A percentile compares a stretch with the other conserved stretches of the same genome.
phyloP scores from a whole-genome alignment of 1,284 basidiomycete species.

The Erythrobasidium hasegawianum region DNA sequence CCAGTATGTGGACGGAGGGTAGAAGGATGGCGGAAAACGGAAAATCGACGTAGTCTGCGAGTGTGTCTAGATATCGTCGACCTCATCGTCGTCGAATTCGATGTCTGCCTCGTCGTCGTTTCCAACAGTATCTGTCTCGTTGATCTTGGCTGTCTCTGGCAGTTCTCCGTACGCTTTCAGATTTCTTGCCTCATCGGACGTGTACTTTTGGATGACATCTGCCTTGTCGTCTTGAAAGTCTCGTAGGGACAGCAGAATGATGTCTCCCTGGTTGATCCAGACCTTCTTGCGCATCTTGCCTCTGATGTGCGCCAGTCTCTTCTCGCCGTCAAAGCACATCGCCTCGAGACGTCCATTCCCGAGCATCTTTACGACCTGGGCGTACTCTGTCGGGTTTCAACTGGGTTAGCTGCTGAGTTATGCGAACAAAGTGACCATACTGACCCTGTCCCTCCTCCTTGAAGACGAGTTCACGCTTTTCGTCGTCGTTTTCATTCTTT shows the following conservation, averaged over 20 bases:
- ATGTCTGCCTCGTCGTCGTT: conserved; percentile 64
- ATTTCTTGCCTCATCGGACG: conserved; percentile 67
- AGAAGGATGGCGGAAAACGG: too few species aligned
- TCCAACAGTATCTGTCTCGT: conserved; percentile 90
- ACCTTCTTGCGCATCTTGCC: conserved; percentile 99
- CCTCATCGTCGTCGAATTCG: conserved; percentile 38
- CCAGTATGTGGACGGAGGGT: too few species aligned
- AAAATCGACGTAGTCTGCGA: too few species aligned
- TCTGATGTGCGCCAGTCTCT: conserved; percentile 93
- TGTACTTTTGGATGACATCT: conserved; percentile 99
- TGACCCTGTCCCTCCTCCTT: conserved; percentile 90
- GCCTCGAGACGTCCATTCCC: conserved; percentile 97
- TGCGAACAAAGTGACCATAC: background rate
- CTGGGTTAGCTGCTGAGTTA: background rate
- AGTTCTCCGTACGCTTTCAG: conserved; percentile 97
- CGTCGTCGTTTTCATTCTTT: conserved; percentile 98
- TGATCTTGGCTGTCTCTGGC: conserved; percentile 97
- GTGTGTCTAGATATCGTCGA: background rate
- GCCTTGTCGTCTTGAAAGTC: conserved; percentile 99
- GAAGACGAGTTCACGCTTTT: conserved; percentile 98
- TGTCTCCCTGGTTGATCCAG: conserved; percentile 99
- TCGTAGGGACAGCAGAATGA: conserved; percentile 90
- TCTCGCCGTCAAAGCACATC: conserved; percentile 97
- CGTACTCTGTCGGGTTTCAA: conserved; percentile 67
- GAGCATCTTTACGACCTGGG: conserved; percentile 97